Base-by-base conservation (phyloP, 2,329 filamentous ascomycete genomes). In the Metarhizium robertsii region DNA sequence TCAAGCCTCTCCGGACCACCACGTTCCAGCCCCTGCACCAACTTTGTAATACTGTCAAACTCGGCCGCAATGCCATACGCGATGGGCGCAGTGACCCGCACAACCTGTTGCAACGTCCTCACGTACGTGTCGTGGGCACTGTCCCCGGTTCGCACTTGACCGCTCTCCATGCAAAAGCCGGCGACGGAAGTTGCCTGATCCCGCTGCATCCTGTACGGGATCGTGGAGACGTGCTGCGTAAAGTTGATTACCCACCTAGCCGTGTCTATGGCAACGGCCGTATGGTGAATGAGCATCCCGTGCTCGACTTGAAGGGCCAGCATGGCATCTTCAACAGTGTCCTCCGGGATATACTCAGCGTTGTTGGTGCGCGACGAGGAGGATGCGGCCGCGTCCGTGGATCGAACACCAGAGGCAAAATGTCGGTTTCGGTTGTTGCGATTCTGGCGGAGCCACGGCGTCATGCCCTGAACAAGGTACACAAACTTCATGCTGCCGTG, bases 91-190 rank as follows among this genome's bases (percentile, higher is more conserved):
- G 89, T 92, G 16, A 92, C 79, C 16, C 87, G 80, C 14, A 77
- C 76, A 45, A 92, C 81, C 69, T 91, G 85, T 69, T 90, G 85
- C 52, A 94, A 72, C 87, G 92, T 89, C 60, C 82, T 81, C 48
- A 83, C 73, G 59, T 86, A 92, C 0, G 84, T 89, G 62, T 92
- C 88, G 6, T 73, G 67, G 2, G 78, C 71, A 47, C 82, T 79
- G 32, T 86, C 80, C 32, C 88, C 88, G 0, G 84, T 81, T 54
- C 81, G 83, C 46, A 92, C 86, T 69, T 92, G 88, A 0, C 88
- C 88, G 1, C 76, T 75, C 53, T 90, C 87, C 86, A 92, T 91
- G 70, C 88, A 92, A 67, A 92, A 92, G 0, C 80, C 77, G 1
- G 82, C 83, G 13, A 78, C 74, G 1, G 79, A 75, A 54, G 74